Base-by-base conservation (phyloP, 768 basidiomycete species). In the Cubamyces lactineus region DNA sequence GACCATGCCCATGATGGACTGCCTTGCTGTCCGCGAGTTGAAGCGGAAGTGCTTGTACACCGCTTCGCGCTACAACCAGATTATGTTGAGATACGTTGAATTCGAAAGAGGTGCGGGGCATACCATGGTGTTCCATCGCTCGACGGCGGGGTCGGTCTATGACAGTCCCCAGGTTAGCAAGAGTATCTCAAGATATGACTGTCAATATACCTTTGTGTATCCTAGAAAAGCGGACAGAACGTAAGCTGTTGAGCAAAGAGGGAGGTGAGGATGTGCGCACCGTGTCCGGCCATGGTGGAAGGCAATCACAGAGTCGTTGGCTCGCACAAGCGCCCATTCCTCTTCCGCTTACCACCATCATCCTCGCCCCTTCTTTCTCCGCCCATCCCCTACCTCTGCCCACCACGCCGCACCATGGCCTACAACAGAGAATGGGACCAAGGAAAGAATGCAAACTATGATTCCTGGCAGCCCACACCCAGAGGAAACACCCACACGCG, bases 371-470 rank as follows among this genome's bases (percentile, higher is more conserved):
- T 28, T 28, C 61, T 58, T 53, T 63, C 66, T 59, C 55, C 56
- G 45, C 34, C 48, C 26, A 42, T 39, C 38, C 42, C 49, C 54
- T 40, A 43, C 38, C 43, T 41, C 40, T 60, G 55, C 65, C 46
- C 62, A 50, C 67, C 49, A 59, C 21, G 17, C 49, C 17, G n/a
- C 57, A 19, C n/a, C 15, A 90, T 91, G 89, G 81, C 88, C 52
- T 84, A 88, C 66, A 89, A 89, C 76, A 86, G 92, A 66, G 91
- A 93, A 79, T 93, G 92, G 92, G 91, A 92, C 77, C 83, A 82
- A 74, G 91, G 90, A 53, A 92, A 92, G 75, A 83, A 86, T 48
- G 67, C 72, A 34, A 59, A 59, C 51, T 63, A 64, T n/a, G 59
- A 55, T 19, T 50, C 58, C 1, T 84, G 82, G 79, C 73, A 74